Conservation (phyloP, 2,329 filamentous ascomycete species). For the Chalaropsis ovoidea region DNA sequence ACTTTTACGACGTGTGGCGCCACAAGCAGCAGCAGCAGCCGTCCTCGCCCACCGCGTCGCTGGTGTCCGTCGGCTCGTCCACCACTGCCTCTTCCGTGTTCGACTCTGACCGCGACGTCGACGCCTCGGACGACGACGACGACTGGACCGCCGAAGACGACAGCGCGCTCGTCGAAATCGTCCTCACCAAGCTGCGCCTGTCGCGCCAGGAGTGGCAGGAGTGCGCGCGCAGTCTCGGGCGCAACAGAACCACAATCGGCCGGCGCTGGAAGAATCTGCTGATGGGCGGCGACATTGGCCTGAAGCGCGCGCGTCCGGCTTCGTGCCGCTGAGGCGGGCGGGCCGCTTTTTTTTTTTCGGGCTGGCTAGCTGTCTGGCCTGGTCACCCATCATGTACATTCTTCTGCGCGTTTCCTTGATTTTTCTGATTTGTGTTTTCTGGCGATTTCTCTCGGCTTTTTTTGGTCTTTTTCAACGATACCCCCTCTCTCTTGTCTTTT, state of each 20-base stretch:
- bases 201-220: constrained; percentile 58
- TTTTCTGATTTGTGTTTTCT: constrained; percentile 13
- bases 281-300: constrained; percentile 47
- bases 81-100: constrained; percentile 32
- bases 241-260: constrained; percentile 47
- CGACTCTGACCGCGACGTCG: constrained; percentile 28
- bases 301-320: constrained; percentile 37
- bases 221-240: constrained; percentile 53
- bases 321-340: constrained; percentile 2
- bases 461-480: constrained; percentile 15
- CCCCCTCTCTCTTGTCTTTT: constrained; percentile 18
- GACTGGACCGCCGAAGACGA: constrained; percentile 56
- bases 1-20: constrained; percentile 41
- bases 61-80: constrained; percentile 9
- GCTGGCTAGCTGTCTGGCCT: background rate
- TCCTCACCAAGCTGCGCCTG: constrained; percentile 56
- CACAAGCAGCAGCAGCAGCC: constrained; percentile 15
- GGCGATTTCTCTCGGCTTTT: constrained; percentile 2
- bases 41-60: constrained; percentile 12
- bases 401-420: constrained; percentile 3
- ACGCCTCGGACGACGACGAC: constrained; percentile 38
- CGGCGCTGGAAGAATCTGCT: constrained; percentile 55
- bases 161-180: constrained; percentile 54
- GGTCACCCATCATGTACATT: background rate
- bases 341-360: no score